Conservation (phyloP, 2,329 filamentous ascomycete genomes). For the Colletotrichum sp. region DNA sequence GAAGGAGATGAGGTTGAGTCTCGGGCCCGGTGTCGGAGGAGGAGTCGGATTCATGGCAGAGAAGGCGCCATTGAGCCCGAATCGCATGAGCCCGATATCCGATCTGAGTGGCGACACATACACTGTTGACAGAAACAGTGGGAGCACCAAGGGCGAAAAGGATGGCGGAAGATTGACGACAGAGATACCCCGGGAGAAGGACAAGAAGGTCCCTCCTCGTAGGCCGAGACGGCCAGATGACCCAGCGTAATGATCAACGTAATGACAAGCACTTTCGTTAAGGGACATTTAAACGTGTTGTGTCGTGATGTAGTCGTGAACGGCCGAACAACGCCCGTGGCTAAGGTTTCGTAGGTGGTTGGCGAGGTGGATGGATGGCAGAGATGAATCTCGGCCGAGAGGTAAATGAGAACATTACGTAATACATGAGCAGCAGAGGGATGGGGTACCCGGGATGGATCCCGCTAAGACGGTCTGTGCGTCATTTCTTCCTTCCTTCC, state of each 20-base stretch:
- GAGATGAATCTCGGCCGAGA: background rate
- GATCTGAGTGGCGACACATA: conserved; percentile 23
- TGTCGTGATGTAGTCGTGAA: background rate
- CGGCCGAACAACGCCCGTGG: background rate
- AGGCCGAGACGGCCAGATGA: conserved; percentile 1
- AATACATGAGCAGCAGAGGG: background rate
- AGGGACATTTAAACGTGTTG: background rate
- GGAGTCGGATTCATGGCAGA: conserved; percentile 36
- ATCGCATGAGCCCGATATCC: conserved; percentile 28
- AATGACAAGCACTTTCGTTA: background rate
- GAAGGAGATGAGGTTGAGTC: conserved; percentile 13
- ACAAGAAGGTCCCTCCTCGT: background rate
- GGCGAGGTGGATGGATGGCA: background rate
- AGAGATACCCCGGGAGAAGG: background rate
- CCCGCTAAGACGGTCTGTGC: background rate
- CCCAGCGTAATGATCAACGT: background rate
- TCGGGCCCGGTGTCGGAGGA: conserved; percentile 14
- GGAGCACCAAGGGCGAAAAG: background rate
- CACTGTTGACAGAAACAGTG: background rate
- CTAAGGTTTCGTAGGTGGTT: background rate
- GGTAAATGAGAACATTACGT: background rate
- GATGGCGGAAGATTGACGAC: background rate
- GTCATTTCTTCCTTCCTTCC: background rate
- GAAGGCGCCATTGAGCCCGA: conserved; percentile 33
- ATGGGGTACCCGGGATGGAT: background rate